Evolutionary conservation across 2,329 filamentous ascomycete genomes (phyloP).

Genomic region (Immersiporthe knoxdaviesiana): DNA sequence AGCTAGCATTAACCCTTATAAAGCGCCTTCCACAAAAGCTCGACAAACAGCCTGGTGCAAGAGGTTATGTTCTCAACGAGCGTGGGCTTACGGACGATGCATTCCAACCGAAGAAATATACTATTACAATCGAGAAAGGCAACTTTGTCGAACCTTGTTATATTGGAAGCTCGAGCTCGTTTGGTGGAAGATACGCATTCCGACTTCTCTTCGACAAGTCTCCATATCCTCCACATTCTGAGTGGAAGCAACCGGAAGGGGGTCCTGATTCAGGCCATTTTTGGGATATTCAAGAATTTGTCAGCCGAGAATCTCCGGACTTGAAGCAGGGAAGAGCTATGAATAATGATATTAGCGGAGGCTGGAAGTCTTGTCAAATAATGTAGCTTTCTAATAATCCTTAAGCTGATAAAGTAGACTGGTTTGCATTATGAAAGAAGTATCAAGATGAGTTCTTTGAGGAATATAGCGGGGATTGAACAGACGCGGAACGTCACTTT

Average conservation of each 20-base stretch:
- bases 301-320: conserved; percentile 30
- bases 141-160: conserved; percentile 34
- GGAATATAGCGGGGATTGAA: no score
- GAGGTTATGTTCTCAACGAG: conserved; percentile 30
- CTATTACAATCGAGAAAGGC: conserved; percentile 34
- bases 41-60: conserved; percentile 19
- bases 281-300: conserved; percentile 35
- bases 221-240: conserved; percentile 35
- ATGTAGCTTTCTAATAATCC: conserved; percentile 19
- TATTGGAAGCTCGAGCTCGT: conserved; percentile 19
- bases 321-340: conserved; percentile 31
- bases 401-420: no score
- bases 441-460: no score
- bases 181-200: conserved; percentile 30
- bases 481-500: no score
- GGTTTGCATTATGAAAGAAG: no score
- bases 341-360: conserved; percentile 26
- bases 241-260: conserved; percentile 33
- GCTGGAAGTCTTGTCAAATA: conserved; percentile 16
- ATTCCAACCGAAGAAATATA: conserved; percentile 34
- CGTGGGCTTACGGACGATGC: conserved; percentile 32
- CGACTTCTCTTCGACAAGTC: conserved; percentile 36
- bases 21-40: conserved; percentile 29
- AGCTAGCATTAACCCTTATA: conserved; percentile 27
- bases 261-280: conserved; percentile 32